A percentile compares a stretch with the other conserved stretches of the same genome.
These are phyloP conservation scores for Pascua sp. DNA, from an alignment of 1,284 basidiomycete species.

Conservation along the genomic window DNA sequence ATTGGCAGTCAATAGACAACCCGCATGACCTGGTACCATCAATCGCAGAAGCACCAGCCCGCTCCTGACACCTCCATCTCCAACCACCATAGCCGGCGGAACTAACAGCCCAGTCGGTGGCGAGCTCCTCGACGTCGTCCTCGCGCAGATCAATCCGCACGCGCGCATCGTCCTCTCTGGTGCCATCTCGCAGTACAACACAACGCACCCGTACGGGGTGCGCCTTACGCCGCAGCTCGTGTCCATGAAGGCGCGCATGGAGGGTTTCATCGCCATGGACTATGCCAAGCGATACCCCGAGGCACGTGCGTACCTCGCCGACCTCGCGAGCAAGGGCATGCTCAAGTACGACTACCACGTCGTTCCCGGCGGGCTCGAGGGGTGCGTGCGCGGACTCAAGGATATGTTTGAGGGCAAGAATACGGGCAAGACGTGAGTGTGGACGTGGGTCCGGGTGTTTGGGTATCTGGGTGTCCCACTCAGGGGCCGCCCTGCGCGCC, in stretches of 20 bases:
- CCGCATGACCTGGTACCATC: too few relatives aligned
- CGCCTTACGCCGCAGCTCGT: constrained; percentile 59
- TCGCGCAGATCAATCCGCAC: constrained; percentile 68
- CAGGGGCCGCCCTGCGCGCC: too few relatives aligned
- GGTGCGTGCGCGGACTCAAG: constrained; percentile 64
- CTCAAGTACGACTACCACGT: constrained; percentile 78
- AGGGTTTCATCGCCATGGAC: constrained; percentile 71
- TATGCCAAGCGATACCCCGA: constrained; percentile 56
- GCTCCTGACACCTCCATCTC: too few relatives aligned
- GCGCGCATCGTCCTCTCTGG: constrained; percentile 74
- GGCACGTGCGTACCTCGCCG: constrained; percentile 52
- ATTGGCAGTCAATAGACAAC: too few relatives aligned
- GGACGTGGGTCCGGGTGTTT: too few relatives aligned
- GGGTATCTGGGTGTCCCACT: too few relatives aligned
- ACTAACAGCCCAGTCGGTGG: constrained; percentile 59
- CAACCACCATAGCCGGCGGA: constrained; percentile 43
- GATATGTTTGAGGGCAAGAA: constrained; percentile 76
- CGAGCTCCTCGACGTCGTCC: constrained; percentile 65
- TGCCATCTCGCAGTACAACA: constrained; percentile 59
- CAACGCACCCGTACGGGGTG: constrained; percentile 38
- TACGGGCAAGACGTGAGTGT: constrained; percentile 62
- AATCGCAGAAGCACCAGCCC: too few relatives aligned
- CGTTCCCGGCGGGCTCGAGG: constrained; percentile 61
- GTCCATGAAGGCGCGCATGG: constrained; percentile 66
- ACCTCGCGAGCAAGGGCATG: constrained; percentile 60